Evolutionary conservation across 1,284 basidiomycete genomes (phyloP), one percentile per base, ranked within the genome.

Genomic region (Peniophora sp.): DNA sequence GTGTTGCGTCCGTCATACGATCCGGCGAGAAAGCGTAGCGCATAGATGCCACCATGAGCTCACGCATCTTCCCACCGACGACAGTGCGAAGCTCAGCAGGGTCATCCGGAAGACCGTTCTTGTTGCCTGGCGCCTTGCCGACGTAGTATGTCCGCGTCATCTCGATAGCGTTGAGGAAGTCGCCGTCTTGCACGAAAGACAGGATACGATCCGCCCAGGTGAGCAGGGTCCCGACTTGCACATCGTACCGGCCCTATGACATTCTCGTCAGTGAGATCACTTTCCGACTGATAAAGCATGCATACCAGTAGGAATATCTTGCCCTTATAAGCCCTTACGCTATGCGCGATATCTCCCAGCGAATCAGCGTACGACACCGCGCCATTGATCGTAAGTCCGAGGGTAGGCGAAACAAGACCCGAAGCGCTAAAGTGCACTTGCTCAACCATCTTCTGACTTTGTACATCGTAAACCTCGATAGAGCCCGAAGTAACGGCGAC

Each of bases 201-300:
- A 98, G 72, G 20, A 99, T 85, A 20, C 89, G 84, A 64, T 99
- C 95, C 10, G 96, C 93, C 97, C 97, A 99, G 1, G 93, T 92
- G 44, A 96, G 73, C 22, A 98, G 72, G 0, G 89, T 92, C 24
- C 94, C 97, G 0, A 90, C 91, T 62, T 83, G 78, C 1, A 98
- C 59, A 52, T 83, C 83, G 53, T 82, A 75, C 51, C 77, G 76
- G 45, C 78, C 77, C 89, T 91, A 56, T 16, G 27, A 41, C 27
- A 32, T 32, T 12, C 5, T 32, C 27, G 6, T 32, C 12, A 32
- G 27, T 32, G 6, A 32, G 12, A 5, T 32, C 27, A 12, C 12
- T 32, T 32, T n/a, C 6, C 5, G 12, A 5, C 5, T 32, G 27
- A 32, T 32, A 24, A 16, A 11, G 24, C 19, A 43, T 3, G 23